Evolutionary conservation across 1,139 yeast species (phyloP).

Genomic region (Hyphopichia khmerensis): DNA sequence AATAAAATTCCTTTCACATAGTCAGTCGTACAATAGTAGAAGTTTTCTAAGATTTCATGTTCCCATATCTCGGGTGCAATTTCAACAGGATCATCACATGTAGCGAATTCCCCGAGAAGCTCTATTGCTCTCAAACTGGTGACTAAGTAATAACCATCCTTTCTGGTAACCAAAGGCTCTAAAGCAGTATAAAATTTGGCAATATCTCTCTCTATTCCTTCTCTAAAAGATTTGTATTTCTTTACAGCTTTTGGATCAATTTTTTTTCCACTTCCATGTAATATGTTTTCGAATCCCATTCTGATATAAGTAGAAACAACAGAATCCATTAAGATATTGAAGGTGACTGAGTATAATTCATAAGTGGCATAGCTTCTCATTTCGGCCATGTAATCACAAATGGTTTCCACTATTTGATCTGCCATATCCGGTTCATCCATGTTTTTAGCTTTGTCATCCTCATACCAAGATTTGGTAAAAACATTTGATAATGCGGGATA

Average conservation of each 20-base stretch:
- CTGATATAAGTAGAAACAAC: slow-evolving; percentile 46
- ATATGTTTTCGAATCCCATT: slow-evolving; percentile 45
- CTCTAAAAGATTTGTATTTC: slow-evolving; percentile 40
- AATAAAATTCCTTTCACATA: slow-evolving; percentile 56
- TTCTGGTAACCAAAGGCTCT: slow-evolving; percentile 47
- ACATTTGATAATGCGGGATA: slow-evolving; percentile 43
- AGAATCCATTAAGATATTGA: slow-evolving; percentile 41
- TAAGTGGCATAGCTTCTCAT: slow-evolving; percentile 50
- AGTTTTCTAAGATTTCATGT: slow-evolving; percentile 51
- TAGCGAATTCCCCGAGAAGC: slow-evolving; percentile 66
- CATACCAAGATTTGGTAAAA: slow-evolving; percentile 47
- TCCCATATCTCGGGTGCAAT: slow-evolving; percentile 60
- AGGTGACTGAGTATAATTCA: slow-evolving; percentile 46
- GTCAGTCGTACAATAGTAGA: slow-evolving; percentile 65
- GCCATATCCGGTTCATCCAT: slow-evolving; percentile 44
- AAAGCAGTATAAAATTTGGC: slow-evolving; percentile 63
- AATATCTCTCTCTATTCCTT: slow-evolving; percentile 57
- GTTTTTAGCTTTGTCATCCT: slow-evolving; percentile 38
- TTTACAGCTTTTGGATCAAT: slow-evolving; percentile 58
- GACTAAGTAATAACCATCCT: slow-evolving; percentile 53
- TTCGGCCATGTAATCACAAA: slow-evolving; percentile 73
- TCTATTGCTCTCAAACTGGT: slow-evolving; percentile 60
- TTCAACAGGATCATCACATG: slow-evolving; percentile 48
- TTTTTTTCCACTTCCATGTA: slow-evolving; percentile 52
- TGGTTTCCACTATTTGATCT: slow-evolving; percentile 64